Percentiles rank a stretch among this genome's conserved stretches.
Evolutionary conservation across 352 stramenopile genomes (phyloP).

Genomic region (Phytophthora vignae): DNA sequence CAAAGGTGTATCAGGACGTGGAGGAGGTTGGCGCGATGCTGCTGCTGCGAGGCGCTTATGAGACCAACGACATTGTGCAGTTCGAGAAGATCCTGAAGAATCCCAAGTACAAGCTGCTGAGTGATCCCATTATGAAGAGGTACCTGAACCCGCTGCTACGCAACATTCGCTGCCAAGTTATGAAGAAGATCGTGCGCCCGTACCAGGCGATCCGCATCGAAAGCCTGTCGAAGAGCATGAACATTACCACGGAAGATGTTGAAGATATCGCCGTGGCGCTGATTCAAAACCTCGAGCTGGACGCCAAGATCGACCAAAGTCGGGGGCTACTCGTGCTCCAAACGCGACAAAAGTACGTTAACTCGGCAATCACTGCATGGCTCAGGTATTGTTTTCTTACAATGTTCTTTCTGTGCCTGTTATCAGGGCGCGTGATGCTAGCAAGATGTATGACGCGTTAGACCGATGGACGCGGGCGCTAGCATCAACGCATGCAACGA

Average conservation of each 20-base stretch:
- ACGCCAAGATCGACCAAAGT: constrained; percentile 92
- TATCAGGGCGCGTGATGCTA: constrained; percentile 56
- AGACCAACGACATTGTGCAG: constrained; percentile 91
- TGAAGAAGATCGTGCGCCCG: constrained; percentile 91
- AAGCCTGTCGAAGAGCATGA: constrained; percentile 91
- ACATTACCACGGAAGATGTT: constrained; percentile 87
- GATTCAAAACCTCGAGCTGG: constrained; percentile 92
- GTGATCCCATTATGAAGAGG: constrained; percentile 94
- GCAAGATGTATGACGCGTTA: constrained; percentile 78
- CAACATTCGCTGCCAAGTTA: constrained; percentile 94
- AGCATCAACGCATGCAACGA: constrained; percentile 55
- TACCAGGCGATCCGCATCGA: constrained; percentile 92
- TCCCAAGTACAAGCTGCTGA: constrained; percentile 91
- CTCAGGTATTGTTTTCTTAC: constrained; percentile 7
- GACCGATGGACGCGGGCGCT: constrained; percentile 69
- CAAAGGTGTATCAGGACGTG: constrained; percentile 92
- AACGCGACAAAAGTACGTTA: constrained; percentile 55
- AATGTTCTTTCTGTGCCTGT: neutral
- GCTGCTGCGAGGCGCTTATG: constrained; percentile 74
- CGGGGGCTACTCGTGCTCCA: constrained; percentile 63
- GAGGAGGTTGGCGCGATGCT: constrained; percentile 85
- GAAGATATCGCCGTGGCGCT: constrained; percentile 92
- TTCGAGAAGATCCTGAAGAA: constrained; percentile 95
- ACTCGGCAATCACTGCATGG: too few species aligned
- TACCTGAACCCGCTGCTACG: constrained; percentile 92